These are phyloP conservation scores for Diospyros kaki DNA, from an alignment of 148 eudicot species.

Conservation along the genomic window DNA sequence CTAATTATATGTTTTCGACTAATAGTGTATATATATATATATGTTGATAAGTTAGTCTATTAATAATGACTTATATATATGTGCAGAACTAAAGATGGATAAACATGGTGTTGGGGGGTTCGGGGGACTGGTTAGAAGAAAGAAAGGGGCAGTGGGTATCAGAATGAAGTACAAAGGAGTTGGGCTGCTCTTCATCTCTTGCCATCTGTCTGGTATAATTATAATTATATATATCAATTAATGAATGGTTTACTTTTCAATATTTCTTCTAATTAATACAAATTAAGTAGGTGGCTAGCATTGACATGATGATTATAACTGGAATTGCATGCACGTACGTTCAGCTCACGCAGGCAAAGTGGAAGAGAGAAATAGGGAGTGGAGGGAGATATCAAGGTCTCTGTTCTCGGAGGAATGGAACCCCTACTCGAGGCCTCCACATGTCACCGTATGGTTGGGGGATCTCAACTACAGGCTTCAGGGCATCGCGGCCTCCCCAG, in stretches of 20 bases:
- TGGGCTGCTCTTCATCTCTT: slow-evolving; percentile 38
- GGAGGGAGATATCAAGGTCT: slow-evolving; percentile 31
- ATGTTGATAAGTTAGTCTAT: too few relatives aligned
- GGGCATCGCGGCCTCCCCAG: slow-evolving; percentile 46
- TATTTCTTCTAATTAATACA: neutral
- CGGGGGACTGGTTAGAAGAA: slow-evolving; percentile 44
- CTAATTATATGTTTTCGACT: too few relatives aligned
- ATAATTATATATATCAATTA: neutral
- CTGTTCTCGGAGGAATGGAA: slow-evolving; percentile 39
- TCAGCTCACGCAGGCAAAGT: slow-evolving; percentile 49
- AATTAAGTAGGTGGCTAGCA: too few relatives aligned
- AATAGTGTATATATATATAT: too few relatives aligned
- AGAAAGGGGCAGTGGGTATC: slow-evolving; percentile 52
- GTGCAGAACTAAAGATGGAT: slow-evolving; percentile 32
- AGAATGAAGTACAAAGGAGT: slow-evolving; percentile 36
- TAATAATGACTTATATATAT: too few relatives aligned
- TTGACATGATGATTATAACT: too few relatives aligned
- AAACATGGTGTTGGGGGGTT: slow-evolving; percentile 35
- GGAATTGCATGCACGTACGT: neutral
- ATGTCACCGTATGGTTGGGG: slow-evolving; percentile 44
- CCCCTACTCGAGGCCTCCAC: slow-evolving; percentile 30
- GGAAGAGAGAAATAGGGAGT: slow-evolving; percentile 43
- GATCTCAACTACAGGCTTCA: slow-evolving; percentile 49
- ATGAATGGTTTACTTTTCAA: neutral
- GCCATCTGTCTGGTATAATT: slow-evolving; percentile 46